phyloP scores from a whole-genome alignment of 495 filamentous ascomycete species.

The Cryomyces minteri region DNA sequence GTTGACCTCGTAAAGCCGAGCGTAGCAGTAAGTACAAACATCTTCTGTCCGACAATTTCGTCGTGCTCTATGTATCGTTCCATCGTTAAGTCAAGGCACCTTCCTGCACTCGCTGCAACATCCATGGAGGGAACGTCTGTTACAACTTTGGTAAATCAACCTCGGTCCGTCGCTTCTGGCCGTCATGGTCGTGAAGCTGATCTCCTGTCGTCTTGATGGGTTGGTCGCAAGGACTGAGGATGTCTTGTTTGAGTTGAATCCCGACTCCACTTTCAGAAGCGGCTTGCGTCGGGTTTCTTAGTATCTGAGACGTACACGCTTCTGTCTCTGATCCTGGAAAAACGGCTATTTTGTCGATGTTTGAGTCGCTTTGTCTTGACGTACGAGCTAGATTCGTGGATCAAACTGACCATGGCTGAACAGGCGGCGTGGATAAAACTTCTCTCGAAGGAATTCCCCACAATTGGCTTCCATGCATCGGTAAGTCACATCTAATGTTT shows the following conservation, averaged over 20 bases:
- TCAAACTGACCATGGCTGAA: conserved; percentile 1
- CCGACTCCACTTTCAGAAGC: conserved; percentile 25
- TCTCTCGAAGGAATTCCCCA: conserved; percentile 74
- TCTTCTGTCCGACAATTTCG: conserved; percentile 4
- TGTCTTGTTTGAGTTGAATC: conserved; percentile 86
- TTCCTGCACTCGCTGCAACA: conserved; percentile 32
- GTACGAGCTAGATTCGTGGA: no score
- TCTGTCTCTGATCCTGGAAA: no score
- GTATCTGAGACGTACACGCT: conserved; percentile 29
- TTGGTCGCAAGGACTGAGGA: conserved; percentile 34
- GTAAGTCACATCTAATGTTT: no score
- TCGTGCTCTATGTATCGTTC: neutral
- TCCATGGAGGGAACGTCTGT: conserved; percentile 72
- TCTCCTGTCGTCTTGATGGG: conserved; percentile 66
- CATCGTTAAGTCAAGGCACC: conserved; percentile 94
- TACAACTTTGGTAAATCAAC: conserved; percentile 94
- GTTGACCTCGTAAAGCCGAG: conserved; percentile 86
- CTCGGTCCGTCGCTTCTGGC: conserved; percentile 45
- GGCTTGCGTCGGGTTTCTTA: conserved; percentile 72
- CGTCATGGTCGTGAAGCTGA: conserved; percentile 44
- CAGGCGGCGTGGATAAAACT: conserved; percentile 74
- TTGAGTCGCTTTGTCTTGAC: no score
- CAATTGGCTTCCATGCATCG: conserved; percentile 79
- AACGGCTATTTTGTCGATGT: no score
- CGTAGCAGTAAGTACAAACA: conserved; percentile 62